Evolutionary conservation across 2,329 filamentous ascomycete species (phyloP), one percentile per base, ranked within the genome.

Genomic region (Aspergillus sp.): DNA sequence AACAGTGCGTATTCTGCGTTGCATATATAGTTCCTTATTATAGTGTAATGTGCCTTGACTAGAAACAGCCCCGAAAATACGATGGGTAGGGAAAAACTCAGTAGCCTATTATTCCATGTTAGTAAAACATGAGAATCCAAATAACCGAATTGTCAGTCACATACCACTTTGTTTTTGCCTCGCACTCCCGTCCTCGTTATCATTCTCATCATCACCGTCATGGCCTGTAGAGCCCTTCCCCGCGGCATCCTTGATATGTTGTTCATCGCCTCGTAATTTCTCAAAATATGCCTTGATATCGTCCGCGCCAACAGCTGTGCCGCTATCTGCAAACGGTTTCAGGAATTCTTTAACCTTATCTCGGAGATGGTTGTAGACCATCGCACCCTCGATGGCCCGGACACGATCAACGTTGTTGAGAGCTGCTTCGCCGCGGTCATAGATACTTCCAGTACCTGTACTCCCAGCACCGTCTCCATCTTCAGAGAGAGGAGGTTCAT

Each of bases 211-310:
- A 17, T 73, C 72, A 39, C 58, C 51, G 34, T 60, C 66, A 24
- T n/a, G 15, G 12, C 68, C 74, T 2, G 74, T 76, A 57, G 63
- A 71, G 7, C 83, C 83, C 22, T 78, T 79, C 54, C 82, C 80
- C 13, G 82, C 83, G 0, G 87, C 87, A 62, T 86, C 83, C 65
- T 80, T 80, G 56, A 91, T 90, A 0, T 81, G 89, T 65, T 89
- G 79, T 44, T 91, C 90, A 74, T 98, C 95, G 57, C 95, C 95
- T 62, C 95, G 84, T 65, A 99, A 76, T 78, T 95, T 93, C 51
- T 93, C 93, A 82, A 99, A 99, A 73, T 97, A 96, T 2, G 85
- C 85, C 75, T 97, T 99, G 75, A 99, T 95, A 75, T 98, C 93
- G 70, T 99, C 95, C 1, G 93, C 93, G 1, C 91, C 88, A 20